phyloP scores from a whole-genome alignment of 257 asterid genomes.

The Galeopsis tetrahit region DNA sequence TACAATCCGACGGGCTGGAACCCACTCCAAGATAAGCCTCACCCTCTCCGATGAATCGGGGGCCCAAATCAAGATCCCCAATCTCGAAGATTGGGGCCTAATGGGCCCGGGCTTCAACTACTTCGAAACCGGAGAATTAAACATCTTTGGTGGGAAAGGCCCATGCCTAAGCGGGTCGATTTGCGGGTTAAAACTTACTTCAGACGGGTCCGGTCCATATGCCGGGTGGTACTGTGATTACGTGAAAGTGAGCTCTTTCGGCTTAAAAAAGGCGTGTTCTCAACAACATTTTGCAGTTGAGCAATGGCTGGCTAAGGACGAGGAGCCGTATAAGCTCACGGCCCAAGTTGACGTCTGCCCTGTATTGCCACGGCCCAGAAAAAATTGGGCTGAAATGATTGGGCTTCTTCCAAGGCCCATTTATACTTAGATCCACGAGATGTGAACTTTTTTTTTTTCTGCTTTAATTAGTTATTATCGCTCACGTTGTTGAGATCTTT shows the following conservation, averaged over 20 bases:
- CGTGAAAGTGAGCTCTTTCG: constrained; percentile 55
- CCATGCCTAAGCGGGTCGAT: constrained; percentile 51
- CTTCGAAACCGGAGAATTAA: constrained; percentile 60
- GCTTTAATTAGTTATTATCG: not conserved
- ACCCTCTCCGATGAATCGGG: constrained; percentile 23
- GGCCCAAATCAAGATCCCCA: constrained; percentile 34
- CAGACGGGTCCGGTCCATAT: constrained; percentile 61
- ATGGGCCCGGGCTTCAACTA: constrained; percentile 62
- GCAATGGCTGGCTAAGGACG: constrained; percentile 67
- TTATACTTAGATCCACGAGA: not conserved
- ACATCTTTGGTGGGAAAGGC: constrained; percentile 59
- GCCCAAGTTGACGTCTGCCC: constrained; percentile 21
- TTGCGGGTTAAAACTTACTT: constrained; percentile 57
- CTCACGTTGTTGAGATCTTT: not conserved
- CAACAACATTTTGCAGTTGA: constrained; percentile 53
- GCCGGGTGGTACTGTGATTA: constrained; percentile 68
- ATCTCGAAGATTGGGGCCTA: constrained; percentile 60
- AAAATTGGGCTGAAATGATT: not conserved
- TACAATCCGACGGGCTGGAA: constrained; percentile 33
- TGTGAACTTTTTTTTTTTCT: not conserved
- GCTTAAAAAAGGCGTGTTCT: constrained; percentile 42
- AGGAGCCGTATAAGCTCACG: constrained; percentile 51
- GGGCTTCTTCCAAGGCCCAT: constrained; percentile 5
- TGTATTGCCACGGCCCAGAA: not conserved
- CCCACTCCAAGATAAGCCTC: constrained; percentile 38